Evolutionary conservation across 2,329 filamentous ascomycete species (phyloP).

Genomic region (Metarhizium robertsii): DNA sequence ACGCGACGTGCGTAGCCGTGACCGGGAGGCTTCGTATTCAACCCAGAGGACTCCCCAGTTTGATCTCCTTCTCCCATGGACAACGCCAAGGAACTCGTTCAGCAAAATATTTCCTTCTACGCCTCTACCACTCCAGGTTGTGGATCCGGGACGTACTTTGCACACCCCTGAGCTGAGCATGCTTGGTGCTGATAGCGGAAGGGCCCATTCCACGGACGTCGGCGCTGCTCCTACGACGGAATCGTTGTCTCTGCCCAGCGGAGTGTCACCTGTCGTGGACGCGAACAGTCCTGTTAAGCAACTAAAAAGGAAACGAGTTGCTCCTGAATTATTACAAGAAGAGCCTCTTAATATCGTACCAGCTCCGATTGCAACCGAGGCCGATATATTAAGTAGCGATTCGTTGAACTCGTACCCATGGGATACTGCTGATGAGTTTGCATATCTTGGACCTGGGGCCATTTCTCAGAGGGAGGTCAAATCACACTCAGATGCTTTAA

Average conservation of each 20-base stretch:
- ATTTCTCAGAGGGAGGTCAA: slow-evolving; percentile 16
- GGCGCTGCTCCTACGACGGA: neutral
- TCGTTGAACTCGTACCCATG: slow-evolving; percentile 3
- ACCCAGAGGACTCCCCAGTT: slow-evolving; percentile 3
- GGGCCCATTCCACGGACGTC: neutral
- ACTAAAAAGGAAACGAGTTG: slow-evolving; percentile 18
- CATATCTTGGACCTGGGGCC: slow-evolving; percentile 27
- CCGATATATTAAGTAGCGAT: neutral
- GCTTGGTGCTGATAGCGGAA: neutral
- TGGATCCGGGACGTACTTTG: neutral
- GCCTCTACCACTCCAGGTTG: neutral
- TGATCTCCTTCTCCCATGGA: neutral
- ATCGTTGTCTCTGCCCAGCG: neutral
- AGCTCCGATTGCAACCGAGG: slow-evolving; percentile 5
- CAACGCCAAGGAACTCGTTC: neutral
- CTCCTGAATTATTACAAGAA: slow-evolving; percentile 13
- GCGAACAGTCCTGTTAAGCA: slow-evolving; percentile 12
- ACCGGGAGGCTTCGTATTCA: neutral
- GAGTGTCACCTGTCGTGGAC: neutral
- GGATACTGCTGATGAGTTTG: slow-evolving; percentile 13
- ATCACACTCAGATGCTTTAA: slow-evolving; percentile 13
- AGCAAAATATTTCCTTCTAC: neutral
- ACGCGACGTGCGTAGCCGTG: neutral
- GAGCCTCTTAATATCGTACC: neutral
- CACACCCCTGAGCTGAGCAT: neutral